Conservation (phyloP, 1,284 basidiomycete genomes). For the Ceratobasidium sp. region DNA sequence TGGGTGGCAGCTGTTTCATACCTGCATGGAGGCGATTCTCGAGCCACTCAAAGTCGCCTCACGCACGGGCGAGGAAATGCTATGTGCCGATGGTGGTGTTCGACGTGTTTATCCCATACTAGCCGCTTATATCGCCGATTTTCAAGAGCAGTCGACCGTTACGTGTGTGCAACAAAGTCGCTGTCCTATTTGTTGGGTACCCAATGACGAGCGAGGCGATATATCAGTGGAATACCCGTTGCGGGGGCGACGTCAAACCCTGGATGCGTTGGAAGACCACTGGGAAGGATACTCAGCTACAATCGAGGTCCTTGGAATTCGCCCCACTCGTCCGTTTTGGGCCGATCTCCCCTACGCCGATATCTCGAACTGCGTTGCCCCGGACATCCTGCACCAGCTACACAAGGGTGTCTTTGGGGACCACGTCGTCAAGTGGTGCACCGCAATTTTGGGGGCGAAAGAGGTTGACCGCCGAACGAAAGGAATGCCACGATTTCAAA, state of each 20-base stretch:
- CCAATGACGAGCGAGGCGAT: neutral
- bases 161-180: conserved; percentile 43
- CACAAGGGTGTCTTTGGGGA: conserved; percentile 51
- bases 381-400: conserved; percentile 52
- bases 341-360: conserved; percentile 48
- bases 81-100: conserved; percentile 42
- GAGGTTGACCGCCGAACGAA: conserved; percentile 47
- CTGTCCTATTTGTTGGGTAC: neutral
- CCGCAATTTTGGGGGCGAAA: neutral
- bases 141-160: conserved; percentile 55
- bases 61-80: conserved; percentile 33
- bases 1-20: conserved; percentile 44
- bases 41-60: conserved; percentile 37
- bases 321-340: conserved; percentile 52
- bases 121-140: conserved; percentile 56
- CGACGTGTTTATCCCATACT: conserved; percentile 53
- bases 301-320: conserved; percentile 11
- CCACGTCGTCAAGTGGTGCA: conserved; percentile 50
- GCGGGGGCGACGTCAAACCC: conserved; percentile 36
- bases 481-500: conserved; percentile 21
- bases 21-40: conserved; percentile 44
- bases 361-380: conserved; percentile 49
- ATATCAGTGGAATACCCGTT: neutral
- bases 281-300: conserved; percentile 1
- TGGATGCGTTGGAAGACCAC: conserved; percentile 16